Percentiles rank a stretch among this genome's conserved stretches.
Evolutionary conservation across 2,329 filamentous ascomycete species (phyloP).

Genomic region (Polytolypa hystricis): DNA sequence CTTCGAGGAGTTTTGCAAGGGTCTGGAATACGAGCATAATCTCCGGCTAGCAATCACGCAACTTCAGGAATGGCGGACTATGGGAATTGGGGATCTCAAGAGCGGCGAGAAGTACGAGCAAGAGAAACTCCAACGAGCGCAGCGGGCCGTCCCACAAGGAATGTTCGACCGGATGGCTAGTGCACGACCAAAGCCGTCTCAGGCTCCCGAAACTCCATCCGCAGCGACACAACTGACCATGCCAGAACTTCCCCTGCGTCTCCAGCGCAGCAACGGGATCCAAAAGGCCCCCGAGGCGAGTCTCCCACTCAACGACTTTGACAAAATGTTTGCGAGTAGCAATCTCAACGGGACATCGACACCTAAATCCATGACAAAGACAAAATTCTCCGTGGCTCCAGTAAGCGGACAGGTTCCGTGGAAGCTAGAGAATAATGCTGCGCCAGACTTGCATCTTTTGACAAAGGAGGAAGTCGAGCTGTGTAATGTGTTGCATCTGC

Average conservation of each 20-base stretch:
- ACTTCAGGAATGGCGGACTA: constrained; percentile 83
- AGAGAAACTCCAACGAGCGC: constrained; percentile 68
- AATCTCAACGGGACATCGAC: constrained; percentile 33
- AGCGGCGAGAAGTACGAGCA: constrained; percentile 85
- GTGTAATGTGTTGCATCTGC: constrained; percentile 70
- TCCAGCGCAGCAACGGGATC: constrained; percentile 31
- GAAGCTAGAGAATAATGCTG: constrained; percentile 61
- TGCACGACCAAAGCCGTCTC: constrained; percentile 57
- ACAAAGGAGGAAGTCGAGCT: constrained; percentile 75
- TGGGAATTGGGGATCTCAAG: constrained; percentile 73
- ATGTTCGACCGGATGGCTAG: constrained; percentile 77
- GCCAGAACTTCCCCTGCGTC: constrained; percentile 61
- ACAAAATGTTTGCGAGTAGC: constrained; percentile 46
- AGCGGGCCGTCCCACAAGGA: constrained; percentile 56
- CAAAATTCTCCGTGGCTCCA: constrained; percentile 42
- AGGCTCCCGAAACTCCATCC: constrained; percentile 59
- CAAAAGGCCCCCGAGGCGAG: constrained; percentile 24
- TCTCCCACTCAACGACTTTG: constrained; percentile 39
- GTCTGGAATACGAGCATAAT: constrained; percentile 82
- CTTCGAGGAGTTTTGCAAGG: constrained; percentile 75
- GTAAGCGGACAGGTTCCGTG: constrained; percentile 41
- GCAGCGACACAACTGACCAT: constrained; percentile 68
- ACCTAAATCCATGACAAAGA: constrained; percentile 29
- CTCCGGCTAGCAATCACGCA: constrained; percentile 80
- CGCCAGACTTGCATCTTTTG: constrained; percentile 70